Evolutionary conservation across 164 flowering plant genomes (phyloP).

Genomic region (Annona cherimola): DNA sequence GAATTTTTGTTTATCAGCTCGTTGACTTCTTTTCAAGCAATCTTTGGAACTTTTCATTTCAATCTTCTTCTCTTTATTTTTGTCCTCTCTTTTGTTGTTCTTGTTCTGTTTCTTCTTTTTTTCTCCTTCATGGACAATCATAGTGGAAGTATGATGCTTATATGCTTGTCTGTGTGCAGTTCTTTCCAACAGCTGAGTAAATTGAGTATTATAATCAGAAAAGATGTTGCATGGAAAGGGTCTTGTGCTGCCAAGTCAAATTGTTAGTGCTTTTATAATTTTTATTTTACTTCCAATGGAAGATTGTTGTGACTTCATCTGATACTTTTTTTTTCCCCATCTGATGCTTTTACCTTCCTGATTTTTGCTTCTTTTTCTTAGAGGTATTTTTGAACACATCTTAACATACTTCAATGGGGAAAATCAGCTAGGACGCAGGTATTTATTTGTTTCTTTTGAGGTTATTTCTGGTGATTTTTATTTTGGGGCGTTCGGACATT

Average conservation of each 20-base stretch:
- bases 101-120: neutral
- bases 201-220: slow-evolving; percentile 96
- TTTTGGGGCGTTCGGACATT: neutral
- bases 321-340: neutral
- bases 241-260: slow-evolving; percentile 96
- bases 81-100: neutral
- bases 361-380: slow-evolving; percentile 22
- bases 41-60: too few species aligned
- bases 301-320: neutral
- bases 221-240: slow-evolving; percentile 96
- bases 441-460: neutral
- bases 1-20: too few species aligned
- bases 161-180: slow-evolving; percentile 38
- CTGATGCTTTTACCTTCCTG: slow-evolving; percentile 1
- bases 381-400: slow-evolving; percentile 89
- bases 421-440: slow-evolving; percentile 94
- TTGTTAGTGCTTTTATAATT: slow-evolving; percentile 47
- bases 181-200: slow-evolving; percentile 96
- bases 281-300: neutral
- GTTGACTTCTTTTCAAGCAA: too few species aligned
- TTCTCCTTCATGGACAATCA: neutral
- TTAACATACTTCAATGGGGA: slow-evolving; percentile 86
- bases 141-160: neutral
- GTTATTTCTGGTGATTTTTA: too few species aligned
- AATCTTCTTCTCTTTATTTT: neutral